A percentile compares a stretch with the other conserved stretches of the same genome.
Evolutionary conservation across 306 rosid genomes (phyloP).

Genomic region (Mimosa bimucronata): DNA sequence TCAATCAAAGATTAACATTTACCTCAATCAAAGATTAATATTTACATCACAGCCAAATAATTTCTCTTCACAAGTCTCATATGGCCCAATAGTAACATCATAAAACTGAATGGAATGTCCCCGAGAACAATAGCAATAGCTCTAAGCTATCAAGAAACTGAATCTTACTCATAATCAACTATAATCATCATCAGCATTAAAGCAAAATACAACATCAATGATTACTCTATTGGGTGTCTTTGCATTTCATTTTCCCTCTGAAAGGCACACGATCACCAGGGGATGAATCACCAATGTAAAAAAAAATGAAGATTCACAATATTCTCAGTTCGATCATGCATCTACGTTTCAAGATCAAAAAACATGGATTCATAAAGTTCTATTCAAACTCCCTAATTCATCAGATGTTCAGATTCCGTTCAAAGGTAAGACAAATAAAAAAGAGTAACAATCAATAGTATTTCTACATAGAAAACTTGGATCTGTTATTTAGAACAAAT

Average conservation of each 20-base stretch:
- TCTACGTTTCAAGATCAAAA: neutral
- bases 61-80: constrained; percentile 91
- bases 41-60: constrained; percentile 91
- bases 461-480: constrained; percentile 23
- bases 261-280: neutral
- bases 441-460: neutral
- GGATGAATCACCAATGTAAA: neutral
- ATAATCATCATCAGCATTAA: neutral
- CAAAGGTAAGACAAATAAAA: neutral
- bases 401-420: neutral
- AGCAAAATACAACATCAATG: neutral
- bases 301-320: constrained; percentile 5
- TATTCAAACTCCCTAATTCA: neutral
- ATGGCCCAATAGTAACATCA: constrained; percentile 97
- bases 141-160: too few relatives aligned
- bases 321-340: neutral
- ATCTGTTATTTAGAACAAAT: constrained; percentile 34
- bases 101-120: neutral
- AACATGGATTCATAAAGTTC: neutral
- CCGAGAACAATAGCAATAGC: neutral
- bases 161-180: neutral
- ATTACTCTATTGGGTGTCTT: neutral
- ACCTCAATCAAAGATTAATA: too few relatives aligned
- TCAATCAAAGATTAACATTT: constrained; percentile 24
- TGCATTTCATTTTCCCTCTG: neutral